A percentile compares a stretch with the other conserved stretches of the same genome.
Evolutionary conservation across 331 rosid species (phyloP).

Genomic region (Quercus lobata): DNA sequence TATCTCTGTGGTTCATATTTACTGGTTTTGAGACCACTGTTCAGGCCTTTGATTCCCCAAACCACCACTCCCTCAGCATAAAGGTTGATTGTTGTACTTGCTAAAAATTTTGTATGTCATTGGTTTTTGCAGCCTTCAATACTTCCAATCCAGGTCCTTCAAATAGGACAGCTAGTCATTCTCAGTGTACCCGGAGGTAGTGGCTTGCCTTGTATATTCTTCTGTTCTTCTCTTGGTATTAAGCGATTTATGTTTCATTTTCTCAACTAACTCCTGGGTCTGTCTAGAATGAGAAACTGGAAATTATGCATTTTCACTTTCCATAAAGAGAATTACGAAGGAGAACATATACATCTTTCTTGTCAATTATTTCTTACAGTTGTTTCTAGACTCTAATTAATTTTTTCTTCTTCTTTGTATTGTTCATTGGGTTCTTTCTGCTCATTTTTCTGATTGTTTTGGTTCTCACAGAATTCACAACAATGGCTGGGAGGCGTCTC

Average conservation of each 20-base stretch:
- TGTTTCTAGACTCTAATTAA: background rate
- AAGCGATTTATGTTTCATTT: conserved; percentile 1
- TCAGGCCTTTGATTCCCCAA: background rate
- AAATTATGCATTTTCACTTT: background rate
- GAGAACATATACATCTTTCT: background rate
- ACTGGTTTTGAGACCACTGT: conserved; percentile 13
- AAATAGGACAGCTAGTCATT: conserved; percentile 71
- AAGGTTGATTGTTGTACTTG: conserved; percentile 3
- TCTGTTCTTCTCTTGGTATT: background rate
- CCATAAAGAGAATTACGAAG: background rate
- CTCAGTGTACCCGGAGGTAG: conserved; percentile 92
- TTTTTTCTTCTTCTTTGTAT: background rate
- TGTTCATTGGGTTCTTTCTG: background rate
- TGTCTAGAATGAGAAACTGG: conserved; percentile 10
- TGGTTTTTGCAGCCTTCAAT: conserved; percentile 76
- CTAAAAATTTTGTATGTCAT: conserved; percentile 6
- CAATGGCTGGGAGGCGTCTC: conserved; percentile 95
- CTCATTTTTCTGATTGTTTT: conserved; percentile 14
- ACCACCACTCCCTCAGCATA: background rate
- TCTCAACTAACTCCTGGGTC: background rate
- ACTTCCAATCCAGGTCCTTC: conserved; percentile 90
- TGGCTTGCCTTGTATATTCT: conserved; percentile 18
- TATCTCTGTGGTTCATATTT: background rate
- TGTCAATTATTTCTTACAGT: background rate
- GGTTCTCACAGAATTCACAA: conserved; percentile 63